Evolutionary conservation across 2,329 filamentous ascomycete species (phyloP).

Genomic region (Ophiostoma sp.): DNA sequence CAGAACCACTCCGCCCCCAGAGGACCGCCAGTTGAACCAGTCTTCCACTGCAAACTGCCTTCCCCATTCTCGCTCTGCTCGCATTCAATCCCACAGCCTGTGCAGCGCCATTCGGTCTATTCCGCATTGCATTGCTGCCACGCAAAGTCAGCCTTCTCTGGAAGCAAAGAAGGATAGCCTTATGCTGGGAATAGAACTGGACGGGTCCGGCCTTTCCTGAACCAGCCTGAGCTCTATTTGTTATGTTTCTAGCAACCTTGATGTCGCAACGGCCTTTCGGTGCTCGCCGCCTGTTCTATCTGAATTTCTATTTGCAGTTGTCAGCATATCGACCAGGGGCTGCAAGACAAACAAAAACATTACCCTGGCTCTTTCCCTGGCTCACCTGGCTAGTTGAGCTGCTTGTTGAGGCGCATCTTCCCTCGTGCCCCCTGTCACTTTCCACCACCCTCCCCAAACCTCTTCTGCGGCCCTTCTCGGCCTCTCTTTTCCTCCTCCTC

Average conservation of each 20-base stretch:
- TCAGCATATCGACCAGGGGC: not conserved
- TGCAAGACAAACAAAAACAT: not conserved
- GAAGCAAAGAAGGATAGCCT: not conserved
- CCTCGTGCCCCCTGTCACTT: not conserved
- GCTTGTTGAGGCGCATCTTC: constrained; percentile 2
- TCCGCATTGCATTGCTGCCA: not conserved
- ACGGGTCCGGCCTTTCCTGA: not conserved
- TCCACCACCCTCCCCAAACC: not conserved
- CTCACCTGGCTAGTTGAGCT: not conserved
- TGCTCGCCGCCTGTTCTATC: not conserved
- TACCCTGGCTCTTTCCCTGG: not conserved
- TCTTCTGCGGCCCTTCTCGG: constrained; percentile 10
- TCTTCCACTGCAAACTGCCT: not conserved
- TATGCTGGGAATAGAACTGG: not conserved
- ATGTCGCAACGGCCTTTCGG: not conserved
- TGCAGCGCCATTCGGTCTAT: not conserved
- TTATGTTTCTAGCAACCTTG: not conserved
- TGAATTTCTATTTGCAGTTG: not conserved
- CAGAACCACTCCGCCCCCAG: constrained; percentile 8
- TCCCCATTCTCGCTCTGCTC: not conserved
- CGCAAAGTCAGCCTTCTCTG: not conserved
- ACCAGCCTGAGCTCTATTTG: not conserved
- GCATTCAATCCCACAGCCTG: not conserved
- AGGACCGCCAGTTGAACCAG: not conserved
- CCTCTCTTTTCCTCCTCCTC: constrained; percentile 5